Percentiles rank a stretch among this genome's conserved stretches.
phyloP scores from a whole-genome alignment of 1,284 basidiomycete genomes.

The Thelephora terrestris region DNA sequence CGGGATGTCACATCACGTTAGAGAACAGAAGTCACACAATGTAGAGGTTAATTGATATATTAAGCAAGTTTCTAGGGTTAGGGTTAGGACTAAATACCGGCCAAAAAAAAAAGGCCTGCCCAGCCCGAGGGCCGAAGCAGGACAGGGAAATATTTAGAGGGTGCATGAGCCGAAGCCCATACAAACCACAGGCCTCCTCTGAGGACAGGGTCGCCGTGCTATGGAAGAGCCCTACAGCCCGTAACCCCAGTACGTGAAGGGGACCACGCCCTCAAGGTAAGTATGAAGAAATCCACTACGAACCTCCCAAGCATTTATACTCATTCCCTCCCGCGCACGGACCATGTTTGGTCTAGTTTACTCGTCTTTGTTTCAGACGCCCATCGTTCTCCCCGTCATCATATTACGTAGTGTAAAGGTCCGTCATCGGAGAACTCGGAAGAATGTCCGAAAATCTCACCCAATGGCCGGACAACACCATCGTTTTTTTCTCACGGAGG shows the following conservation, averaged over 20 bases:
- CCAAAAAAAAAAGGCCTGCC: conserved; percentile 24
- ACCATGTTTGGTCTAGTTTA: conserved; percentile 10
- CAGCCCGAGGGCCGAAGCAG: conserved; percentile 39
- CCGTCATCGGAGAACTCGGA: no score
- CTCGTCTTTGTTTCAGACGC: neutral
- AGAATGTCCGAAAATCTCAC: no score
- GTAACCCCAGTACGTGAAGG: conserved; percentile 32
- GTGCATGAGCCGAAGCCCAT: conserved; percentile 58
- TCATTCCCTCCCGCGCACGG: conserved; percentile 16
- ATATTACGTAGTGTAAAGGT: no score
- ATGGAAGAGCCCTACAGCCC: conserved; percentile 41
- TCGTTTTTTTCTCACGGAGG: no score
- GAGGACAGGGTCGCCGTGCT: conserved; percentile 64
- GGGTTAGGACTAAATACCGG: conserved; percentile 18
- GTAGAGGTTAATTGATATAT: neutral
- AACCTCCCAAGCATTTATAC: conserved; percentile 13
- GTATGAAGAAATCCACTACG: conserved; percentile 21
- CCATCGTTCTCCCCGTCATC: no score
- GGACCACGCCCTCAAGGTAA: conserved; percentile 30
- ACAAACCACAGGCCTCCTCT: conserved; percentile 40
- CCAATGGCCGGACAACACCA: no score
- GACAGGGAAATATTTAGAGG: conserved; percentile 64
- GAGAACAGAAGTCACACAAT: neutral
- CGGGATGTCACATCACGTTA: no score
- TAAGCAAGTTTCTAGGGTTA: conserved; percentile 16